Conservation (phyloP, 176 grass and related monocot species). For the Zea mays region Zm-B73-REFERENCE-NAM-5.0 NC_050100.1:206652001-206652500, state of each 20-base stretch:
- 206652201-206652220: slow-evolving; percentile 80
- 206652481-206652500: slow-evolving; percentile 1
- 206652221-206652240: slow-evolving; percentile 8
- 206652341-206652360: slow-evolving; percentile 33
- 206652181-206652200: slow-evolving; percentile 84
- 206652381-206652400: background rate
- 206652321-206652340: slow-evolving; percentile 17
- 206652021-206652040: background rate
- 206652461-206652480: slow-evolving; percentile 13
- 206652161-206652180: slow-evolving; percentile 81
- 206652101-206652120: slow-evolving; percentile 90
- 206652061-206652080: slow-evolving; percentile 75
- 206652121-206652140: slow-evolving; percentile 99
- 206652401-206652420: slow-evolving; percentile 3
- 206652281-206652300: background rate
- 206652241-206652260: slow-evolving; percentile 16
- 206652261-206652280: background rate
- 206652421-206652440: background rate
- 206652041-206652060: slow-evolving; percentile 37
- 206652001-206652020: background rate
- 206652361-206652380: slow-evolving; percentile 12
- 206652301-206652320: slow-evolving; percentile 36
- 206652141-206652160: slow-evolving; percentile 95
- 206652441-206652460: slow-evolving; percentile 3
- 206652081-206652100: slow-evolving; percentile 81